Evolutionary conservation across 257 asterid genomes (phyloP).

Genomic region (Nicotiana attenuata): DNA sequence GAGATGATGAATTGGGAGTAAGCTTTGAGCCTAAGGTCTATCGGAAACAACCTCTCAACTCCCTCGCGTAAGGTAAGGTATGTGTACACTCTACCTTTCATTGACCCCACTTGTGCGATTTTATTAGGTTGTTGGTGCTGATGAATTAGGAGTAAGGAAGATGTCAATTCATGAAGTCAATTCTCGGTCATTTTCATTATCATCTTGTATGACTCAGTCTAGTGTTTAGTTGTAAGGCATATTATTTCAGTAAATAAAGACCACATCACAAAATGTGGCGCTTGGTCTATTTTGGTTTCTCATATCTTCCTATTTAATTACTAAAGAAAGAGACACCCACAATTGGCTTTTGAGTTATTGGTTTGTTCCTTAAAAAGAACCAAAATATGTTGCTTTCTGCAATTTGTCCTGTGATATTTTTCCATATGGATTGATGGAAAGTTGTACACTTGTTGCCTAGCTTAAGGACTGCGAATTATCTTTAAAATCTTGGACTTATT

Average conservation of each 20-base stretch:
- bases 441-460: not conserved
- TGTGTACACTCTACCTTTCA: too few relatives aligned
- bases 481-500: not conserved
- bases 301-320: not conserved
- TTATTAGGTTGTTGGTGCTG: too few relatives aligned
- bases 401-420: not conserved
- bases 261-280: not conserved
- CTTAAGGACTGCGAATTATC: not conserved
- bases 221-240: not conserved
- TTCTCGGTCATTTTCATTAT: not conserved
- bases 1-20: too few relatives aligned
- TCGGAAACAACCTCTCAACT: too few relatives aligned
- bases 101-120: too few relatives aligned
- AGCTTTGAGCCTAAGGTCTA: too few relatives aligned
- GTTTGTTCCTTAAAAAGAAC: not conserved
- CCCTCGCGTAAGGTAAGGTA: too few relatives aligned
- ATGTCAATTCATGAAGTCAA: not conserved
- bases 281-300: not conserved
- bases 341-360: not conserved
- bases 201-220: not conserved
- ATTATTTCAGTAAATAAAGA: not conserved
- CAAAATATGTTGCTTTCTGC: conserved; percentile 1
- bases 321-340: not conserved
- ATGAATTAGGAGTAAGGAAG: not conserved
- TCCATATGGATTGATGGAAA: not conserved